phyloP scores from a whole-genome alignment of 2,329 filamentous ascomycete genomes.

The Colletotrichum godetiae region DNA sequence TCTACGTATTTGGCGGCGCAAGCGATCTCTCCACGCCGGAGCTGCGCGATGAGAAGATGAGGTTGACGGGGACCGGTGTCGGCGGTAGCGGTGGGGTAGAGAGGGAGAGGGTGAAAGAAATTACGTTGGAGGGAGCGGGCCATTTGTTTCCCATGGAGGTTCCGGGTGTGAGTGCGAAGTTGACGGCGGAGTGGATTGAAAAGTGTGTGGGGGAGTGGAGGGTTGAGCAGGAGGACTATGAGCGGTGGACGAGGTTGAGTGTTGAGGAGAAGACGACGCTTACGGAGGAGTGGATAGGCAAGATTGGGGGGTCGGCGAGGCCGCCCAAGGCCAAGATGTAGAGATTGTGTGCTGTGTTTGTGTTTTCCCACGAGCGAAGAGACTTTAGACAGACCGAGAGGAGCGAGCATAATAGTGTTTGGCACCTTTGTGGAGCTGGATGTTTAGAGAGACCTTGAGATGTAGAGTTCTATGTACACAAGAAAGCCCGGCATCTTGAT shows the following conservation, averaged over 20 bases:
- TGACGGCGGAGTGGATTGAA: constrained; percentile 67
- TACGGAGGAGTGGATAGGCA: constrained; percentile 65
- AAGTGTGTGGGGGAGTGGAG: constrained; percentile 68
- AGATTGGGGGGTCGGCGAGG: constrained; percentile 53
- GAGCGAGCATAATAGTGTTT: not conserved
- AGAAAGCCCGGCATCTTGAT: not conserved
- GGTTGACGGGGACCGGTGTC: constrained; percentile 70
- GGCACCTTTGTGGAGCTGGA: not conserved
- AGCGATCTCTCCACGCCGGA: constrained; percentile 67
- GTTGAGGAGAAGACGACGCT: constrained; percentile 66
- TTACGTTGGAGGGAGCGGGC: constrained; percentile 73
- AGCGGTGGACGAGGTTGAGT: constrained; percentile 63
- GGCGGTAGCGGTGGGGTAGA: constrained; percentile 74
- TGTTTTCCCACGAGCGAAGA: not conserved
- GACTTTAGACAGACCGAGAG: not conserved
- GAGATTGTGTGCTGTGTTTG: too few relatives aligned
- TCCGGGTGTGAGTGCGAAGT: constrained; percentile 72
- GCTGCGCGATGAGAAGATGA: constrained; percentile 67
- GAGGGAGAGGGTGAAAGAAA: constrained; percentile 75
- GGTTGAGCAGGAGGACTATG: constrained; percentile 66
- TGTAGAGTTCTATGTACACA: constrained; percentile 29
- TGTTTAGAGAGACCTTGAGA: constrained; percentile 13
- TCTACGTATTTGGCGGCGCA: constrained; percentile 76
- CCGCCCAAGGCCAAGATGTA: constrained; percentile 36
- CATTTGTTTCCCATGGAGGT: constrained; percentile 90